Conservation (phyloP, 192 early-diverging fungal genomes). For the Umbelopsis sp. region DNA sequence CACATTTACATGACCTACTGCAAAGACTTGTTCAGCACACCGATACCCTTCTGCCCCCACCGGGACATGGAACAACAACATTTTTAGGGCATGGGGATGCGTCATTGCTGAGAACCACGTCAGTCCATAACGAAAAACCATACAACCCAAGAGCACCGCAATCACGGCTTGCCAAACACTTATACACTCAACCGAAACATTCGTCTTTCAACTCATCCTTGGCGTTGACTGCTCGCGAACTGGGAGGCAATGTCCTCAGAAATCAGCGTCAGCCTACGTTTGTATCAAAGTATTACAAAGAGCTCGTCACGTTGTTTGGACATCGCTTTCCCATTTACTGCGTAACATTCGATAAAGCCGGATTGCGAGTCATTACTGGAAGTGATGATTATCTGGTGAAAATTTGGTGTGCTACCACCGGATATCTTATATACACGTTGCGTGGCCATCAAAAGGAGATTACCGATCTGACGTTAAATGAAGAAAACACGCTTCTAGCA, state of each 20-base stretch:
- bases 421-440: constrained; percentile 79
- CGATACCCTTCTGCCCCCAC: constrained; percentile 32
- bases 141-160: constrained; percentile 28
- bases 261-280: constrained; percentile 24
- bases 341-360: constrained; percentile 75
- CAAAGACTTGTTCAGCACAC: constrained; percentile 40
- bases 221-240: constrained; percentile 31
- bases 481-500: constrained; percentile 79
- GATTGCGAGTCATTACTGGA: constrained; percentile 77
- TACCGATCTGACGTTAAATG: constrained; percentile 75
- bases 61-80: constrained; percentile 22
- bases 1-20: constrained; percentile 37
- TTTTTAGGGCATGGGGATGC: constrained; percentile 38
- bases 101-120: constrained; percentile 23
- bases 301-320: constrained; percentile 67
- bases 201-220: not conserved
- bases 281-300: constrained; percentile 38
- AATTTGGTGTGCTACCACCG: constrained; percentile 80
- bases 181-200: not conserved
- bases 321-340: constrained; percentile 79
- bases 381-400: constrained; percentile 89
- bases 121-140: constrained; percentile 1
- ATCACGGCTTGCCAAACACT: constrained; percentile 16
- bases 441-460: constrained; percentile 79
- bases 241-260: constrained; percentile 26